phyloP scores from a whole-genome alignment of 148 eudicot species.

The Vaccinium macrocarpon region DNA sequence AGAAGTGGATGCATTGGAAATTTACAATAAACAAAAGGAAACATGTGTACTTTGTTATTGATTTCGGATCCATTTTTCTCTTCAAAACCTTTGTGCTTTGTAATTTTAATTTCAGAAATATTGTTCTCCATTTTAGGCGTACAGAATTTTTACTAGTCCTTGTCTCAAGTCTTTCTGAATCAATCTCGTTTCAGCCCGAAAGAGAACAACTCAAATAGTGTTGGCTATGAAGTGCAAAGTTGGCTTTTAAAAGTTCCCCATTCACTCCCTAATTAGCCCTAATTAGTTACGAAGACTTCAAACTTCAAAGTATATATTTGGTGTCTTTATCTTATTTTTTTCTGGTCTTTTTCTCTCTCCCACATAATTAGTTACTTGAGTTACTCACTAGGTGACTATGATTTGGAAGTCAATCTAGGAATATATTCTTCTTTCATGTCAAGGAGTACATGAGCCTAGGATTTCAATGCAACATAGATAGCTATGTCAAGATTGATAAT shows the following conservation, averaged over 20 bases:
- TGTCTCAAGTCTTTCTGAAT: too few relatives aligned
- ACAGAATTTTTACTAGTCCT: too few relatives aligned
- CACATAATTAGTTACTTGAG: neutral
- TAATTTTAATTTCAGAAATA: neutral
- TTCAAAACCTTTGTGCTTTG: too few relatives aligned
- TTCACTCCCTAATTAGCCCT: neutral
- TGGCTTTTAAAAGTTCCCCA: neutral
- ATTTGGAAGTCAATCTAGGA: neutral
- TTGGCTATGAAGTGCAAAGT: too few relatives aligned
- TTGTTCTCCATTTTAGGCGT: neutral
- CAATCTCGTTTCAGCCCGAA: too few relatives aligned
- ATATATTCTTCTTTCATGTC: neutral
- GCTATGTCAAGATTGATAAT: neutral
- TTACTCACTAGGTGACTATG: neutral
- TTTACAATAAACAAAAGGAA: neutral
- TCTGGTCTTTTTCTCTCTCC: neutral
- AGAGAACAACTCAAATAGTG: too few relatives aligned
- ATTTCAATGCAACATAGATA: neutral
- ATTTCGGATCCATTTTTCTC: too few relatives aligned
- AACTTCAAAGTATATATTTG: neutral
- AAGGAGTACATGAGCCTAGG: neutral
- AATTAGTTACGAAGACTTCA: neutral
- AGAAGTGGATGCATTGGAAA: neutral
- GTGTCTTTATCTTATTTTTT: neutral
- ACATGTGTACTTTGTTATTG: neutral